phyloP scores from a whole-genome alignment of 2,329 filamentous ascomycete species.

The Colletotrichum tabaci region DNA sequence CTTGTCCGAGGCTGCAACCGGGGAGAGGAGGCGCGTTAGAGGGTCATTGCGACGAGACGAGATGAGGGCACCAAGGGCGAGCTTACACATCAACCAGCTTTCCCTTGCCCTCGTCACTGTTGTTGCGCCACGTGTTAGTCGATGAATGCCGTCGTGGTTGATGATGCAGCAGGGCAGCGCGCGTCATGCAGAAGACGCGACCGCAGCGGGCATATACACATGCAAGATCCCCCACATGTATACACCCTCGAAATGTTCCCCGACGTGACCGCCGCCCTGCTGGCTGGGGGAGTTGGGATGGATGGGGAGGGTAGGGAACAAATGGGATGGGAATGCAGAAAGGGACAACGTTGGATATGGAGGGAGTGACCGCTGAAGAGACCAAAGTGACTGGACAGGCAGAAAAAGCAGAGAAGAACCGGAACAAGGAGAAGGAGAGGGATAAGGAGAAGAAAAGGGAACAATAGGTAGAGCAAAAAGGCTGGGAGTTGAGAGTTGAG shows the following conservation, averaged over 20 bases:
- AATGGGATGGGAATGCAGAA: neutral
- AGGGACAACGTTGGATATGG: neutral
- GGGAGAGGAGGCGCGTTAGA: conserved; percentile 34
- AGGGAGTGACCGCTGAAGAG: neutral
- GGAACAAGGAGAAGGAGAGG: neutral
- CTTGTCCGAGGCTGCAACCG: conserved; percentile 44
- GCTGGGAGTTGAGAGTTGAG: conserved; percentile 27
- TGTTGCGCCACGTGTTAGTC: conserved; percentile 32
- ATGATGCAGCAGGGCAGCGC: conserved; percentile 15
- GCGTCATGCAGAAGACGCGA: neutral
- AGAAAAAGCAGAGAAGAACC: neutral
- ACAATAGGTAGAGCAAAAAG: conserved; percentile 41
- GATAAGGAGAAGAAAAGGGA: conserved; percentile 39
- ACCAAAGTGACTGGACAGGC: neutral
- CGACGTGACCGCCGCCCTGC: conserved; percentile 7
- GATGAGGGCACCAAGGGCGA: conserved; percentile 37
- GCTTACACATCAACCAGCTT: conserved; percentile 55
- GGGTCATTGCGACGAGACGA: conserved; percentile 37
- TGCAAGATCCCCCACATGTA: neutral
- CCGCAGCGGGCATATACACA: neutral
- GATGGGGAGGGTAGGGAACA: too few species aligned
- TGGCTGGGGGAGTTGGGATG: neutral
- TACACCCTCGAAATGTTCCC: neutral
- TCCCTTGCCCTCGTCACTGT: conserved; percentile 57
- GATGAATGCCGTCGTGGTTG: conserved; percentile 10